Conservation (phyloP, 1,139 yeast species). For the Wickerhamomyces sp. region DNA sequence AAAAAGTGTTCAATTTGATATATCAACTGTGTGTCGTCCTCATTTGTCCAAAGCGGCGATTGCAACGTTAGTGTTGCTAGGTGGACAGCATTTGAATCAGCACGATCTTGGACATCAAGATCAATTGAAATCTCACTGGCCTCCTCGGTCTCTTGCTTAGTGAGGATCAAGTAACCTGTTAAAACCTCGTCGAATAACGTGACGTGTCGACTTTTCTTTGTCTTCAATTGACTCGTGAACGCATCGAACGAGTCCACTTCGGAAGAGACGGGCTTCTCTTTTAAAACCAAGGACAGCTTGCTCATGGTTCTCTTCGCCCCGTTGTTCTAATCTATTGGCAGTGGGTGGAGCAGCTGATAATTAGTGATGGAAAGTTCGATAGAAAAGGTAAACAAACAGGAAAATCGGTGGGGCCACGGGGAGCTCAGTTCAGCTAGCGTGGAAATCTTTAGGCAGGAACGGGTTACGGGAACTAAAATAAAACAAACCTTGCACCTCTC, state of each 20-base stretch:
- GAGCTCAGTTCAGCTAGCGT: too few species aligned
- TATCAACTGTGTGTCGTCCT: not conserved
- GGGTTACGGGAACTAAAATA: too few species aligned
- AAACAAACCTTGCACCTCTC: too few species aligned
- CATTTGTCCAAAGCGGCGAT: not conserved
- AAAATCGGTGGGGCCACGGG: too few species aligned
- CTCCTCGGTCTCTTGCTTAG: slow-evolving; percentile 12
- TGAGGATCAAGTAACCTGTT: slow-evolving; percentile 31
- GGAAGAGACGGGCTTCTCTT: not conserved
- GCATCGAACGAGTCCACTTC: not conserved
- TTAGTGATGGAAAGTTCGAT: too few species aligned
- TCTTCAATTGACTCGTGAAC: not conserved
- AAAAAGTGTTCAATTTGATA: slow-evolving; percentile 13
- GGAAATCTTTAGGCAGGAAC: too few species aligned
- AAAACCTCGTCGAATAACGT: slow-evolving; percentile 37
- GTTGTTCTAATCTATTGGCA: too few species aligned
- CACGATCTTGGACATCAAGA: slow-evolving; percentile 1
- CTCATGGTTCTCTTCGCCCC: too few species aligned
- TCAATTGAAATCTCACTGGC: slow-evolving; percentile 4
- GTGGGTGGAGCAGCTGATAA: too few species aligned
- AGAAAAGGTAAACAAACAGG: too few species aligned
- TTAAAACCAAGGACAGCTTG: not conserved
- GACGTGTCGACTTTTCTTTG: slow-evolving; percentile 11
- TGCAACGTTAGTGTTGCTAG: not conserved
- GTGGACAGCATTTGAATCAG: not conserved